A percentile compares a stretch with the other conserved stretches of the same genome.
These are phyloP conservation scores for Leptographium radiaticola DNA, from an alignment of 2,329 filamentous ascomycete species.

Conservation along the genomic window DNA sequence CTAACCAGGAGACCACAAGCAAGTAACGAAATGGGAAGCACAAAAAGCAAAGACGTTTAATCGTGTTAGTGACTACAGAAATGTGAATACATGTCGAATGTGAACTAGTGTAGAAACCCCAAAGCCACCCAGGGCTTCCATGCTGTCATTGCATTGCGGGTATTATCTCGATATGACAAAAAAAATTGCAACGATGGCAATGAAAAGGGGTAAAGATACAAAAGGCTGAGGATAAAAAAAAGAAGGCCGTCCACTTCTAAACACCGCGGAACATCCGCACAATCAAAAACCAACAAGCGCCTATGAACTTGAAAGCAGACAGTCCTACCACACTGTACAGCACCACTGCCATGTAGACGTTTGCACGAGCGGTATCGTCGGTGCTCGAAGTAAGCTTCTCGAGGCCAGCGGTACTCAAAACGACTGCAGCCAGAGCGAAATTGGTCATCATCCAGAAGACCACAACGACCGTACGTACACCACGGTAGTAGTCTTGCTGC, in stretches of 20 bases:
- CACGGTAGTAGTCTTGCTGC: slow-evolving; percentile 97
- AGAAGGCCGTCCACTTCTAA: slow-evolving; percentile 15
- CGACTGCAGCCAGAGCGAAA: slow-evolving; percentile 73
- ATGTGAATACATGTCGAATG: not conserved
- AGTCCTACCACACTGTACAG: slow-evolving; percentile 80
- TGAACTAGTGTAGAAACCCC: not conserved
- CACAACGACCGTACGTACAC: slow-evolving; percentile 84
- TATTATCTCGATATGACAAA: slow-evolving; percentile 1
- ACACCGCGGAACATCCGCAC: slow-evolving; percentile 72
- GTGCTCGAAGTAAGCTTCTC: slow-evolving; percentile 46
- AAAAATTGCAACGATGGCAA: not conserved
- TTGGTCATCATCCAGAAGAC: slow-evolving; percentile 96
- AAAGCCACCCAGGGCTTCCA: not conserved
- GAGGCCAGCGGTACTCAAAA: slow-evolving; percentile 74
- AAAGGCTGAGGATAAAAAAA: not conserved
- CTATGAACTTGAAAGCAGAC: slow-evolving; percentile 75
- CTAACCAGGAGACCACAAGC: too few species aligned
- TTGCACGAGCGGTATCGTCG: slow-evolving; percentile 38
- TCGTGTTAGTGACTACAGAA: too few species aligned
- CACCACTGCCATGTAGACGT: slow-evolving; percentile 76
- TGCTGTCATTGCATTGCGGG: slow-evolving; percentile 1
- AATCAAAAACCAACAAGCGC: slow-evolving; percentile 84
- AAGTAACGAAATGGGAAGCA: not conserved
- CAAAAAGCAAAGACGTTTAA: not conserved
- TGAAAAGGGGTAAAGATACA: not conserved